Evolutionary conservation across 2,329 filamentous ascomycete species (phyloP).

Genomic region (Claviceps africana): DNA sequence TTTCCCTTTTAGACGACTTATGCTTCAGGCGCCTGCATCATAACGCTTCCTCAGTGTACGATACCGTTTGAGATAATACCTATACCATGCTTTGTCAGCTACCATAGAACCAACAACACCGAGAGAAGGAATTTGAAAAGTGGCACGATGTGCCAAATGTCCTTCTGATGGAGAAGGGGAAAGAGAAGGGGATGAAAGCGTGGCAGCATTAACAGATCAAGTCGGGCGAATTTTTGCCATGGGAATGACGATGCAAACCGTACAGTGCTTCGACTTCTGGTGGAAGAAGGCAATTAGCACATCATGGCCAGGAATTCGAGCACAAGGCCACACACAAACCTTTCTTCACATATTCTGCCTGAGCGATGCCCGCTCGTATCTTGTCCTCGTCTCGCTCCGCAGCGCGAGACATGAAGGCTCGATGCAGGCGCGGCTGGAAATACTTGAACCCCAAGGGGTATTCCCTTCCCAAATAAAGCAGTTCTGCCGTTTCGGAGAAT

Average conservation of each 20-base stretch:
- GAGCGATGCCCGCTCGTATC: constrained; percentile 60
- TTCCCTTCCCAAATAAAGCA: constrained; percentile 69
- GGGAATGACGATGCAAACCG: constrained; percentile 24
- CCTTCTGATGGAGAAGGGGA: not conserved
- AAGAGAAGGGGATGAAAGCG: no score
- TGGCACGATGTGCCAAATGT: not conserved
- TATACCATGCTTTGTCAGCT: constrained; percentile 21
- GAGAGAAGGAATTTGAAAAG: not conserved
- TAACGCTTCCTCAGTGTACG: constrained; percentile 74
- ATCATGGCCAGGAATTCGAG: not conserved
- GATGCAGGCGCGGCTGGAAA: constrained; percentile 69
- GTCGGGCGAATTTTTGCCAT: not conserved
- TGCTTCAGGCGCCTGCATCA: constrained; percentile 26
- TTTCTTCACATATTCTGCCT: constrained; percentile 84
- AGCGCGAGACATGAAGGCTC: constrained; percentile 69
- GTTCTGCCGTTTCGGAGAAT: constrained; percentile 38
- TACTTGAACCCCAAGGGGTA: constrained; percentile 76
- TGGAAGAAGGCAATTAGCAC: not conserved
- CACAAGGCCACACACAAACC: constrained; percentile 32
- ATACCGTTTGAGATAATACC: constrained; percentile 87
- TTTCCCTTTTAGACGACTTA: not conserved
- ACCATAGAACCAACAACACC: not conserved
- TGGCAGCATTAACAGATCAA: not conserved
- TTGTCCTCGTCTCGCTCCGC: constrained; percentile 55
- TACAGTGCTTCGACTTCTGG: constrained; percentile 84